These are phyloP conservation scores for Aspergillus neoniger DNA, from an alignment of 2,329 filamentous ascomycete genomes.

Conservation along the genomic window DNA sequence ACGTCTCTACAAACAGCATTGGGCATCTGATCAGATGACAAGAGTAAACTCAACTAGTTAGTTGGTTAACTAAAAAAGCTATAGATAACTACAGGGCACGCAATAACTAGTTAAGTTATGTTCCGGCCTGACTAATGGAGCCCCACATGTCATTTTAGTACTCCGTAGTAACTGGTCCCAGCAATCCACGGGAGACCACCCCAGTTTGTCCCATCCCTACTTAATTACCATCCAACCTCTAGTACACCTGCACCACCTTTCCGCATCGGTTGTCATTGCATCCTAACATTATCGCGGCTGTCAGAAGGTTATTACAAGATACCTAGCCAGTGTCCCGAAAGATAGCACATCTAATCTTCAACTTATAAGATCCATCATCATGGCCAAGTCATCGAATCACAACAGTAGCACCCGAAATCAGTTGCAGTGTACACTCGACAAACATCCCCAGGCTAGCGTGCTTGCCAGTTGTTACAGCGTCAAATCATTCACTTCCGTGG, in stretches of 20 bases:
- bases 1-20: too few species aligned
- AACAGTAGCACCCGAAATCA: constrained; percentile 66
- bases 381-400: constrained; percentile 63
- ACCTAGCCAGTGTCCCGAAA: background rate
- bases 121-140: too few species aligned
- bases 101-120: too few species aligned
- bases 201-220: background rate
- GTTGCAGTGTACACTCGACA: constrained; percentile 61
- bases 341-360: background rate
- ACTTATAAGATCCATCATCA: constrained; percentile 22
- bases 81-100: too few species aligned
- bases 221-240: background rate
- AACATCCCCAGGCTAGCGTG: constrained; percentile 63
- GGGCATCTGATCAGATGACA: too few species aligned
- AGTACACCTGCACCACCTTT: background rate
- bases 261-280: background rate
- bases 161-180: background rate
- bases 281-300: background rate
- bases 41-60: too few species aligned
- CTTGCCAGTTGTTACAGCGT: constrained; percentile 91
- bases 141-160: background rate
- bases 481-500: constrained; percentile 65
- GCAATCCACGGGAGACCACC: background rate
- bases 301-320: background rate
- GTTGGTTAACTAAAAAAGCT: too few species aligned